Evolutionary conservation across 352 stramenopile species (phyloP), one percentile per base, ranked within the genome.

Genomic region (Phytophthora sp.): DNA sequence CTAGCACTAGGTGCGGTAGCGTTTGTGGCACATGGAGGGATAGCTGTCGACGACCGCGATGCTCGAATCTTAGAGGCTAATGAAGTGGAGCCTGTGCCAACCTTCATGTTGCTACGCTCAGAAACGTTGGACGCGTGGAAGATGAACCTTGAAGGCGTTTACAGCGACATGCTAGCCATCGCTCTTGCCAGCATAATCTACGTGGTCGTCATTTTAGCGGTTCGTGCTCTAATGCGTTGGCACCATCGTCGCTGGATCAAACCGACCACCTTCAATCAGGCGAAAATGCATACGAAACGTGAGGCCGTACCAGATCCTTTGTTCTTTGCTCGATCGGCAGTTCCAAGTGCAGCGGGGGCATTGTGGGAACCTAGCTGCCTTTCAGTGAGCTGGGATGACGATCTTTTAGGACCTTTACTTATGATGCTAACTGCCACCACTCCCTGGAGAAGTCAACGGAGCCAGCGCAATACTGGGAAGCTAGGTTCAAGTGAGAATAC

Each of bases 121-220:
- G 76, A 86, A 60, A 82, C 72, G 15, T 58, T 83, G 24, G 76
- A 86, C 50, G 70, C 62, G 15, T 86, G 76, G 76, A 86, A 86
- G 44, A 86, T 83, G 74, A 84, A 83, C 39, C 68, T 79, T 3
- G 74, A 77, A 43, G 76, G 76, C 11, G 60, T 81, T 37, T 86
- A 82, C 68, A 82, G 76, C 50, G 76, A 84, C 34, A 66, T 79
- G 23, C 45, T 83, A 21, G 64, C 74, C n/a, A 52, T 86, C 24
- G 61, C 52, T 39, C 66, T 86, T 37, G 80, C 74, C n/a, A 59
- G 58, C 0, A 57, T 72, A 21, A 69, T 71, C 15, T 86, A 86
- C 41, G 55, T 79, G 11, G 24, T 75, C 9, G 41, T 61, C 5
- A 55, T 76, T 20, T 31, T 82, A 27, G 20, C 34, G 15, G 15